Evolutionary conservation across 305 asterid species (phyloP).

Genomic region (Fraxinus velutina): DNA sequence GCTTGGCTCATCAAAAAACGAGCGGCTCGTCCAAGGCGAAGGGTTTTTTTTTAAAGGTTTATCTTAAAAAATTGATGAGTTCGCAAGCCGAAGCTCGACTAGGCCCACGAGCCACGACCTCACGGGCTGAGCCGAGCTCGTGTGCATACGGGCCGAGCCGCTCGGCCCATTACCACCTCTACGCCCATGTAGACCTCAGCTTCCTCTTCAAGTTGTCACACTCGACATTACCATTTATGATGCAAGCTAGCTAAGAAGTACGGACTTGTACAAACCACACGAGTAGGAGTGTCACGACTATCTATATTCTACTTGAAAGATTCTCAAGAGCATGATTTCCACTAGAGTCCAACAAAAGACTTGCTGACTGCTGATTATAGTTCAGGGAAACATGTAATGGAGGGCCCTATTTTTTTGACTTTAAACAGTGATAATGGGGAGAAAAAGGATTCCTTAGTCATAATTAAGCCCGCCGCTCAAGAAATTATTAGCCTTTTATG

Average conservation of each 20-base stretch:
- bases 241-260: background rate
- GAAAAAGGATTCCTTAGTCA: constrained; percentile 39
- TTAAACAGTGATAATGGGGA: constrained; percentile 43
- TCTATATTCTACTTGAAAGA: constrained; percentile 1
- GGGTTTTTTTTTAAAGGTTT: too few species aligned
- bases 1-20: too few species aligned
- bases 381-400: constrained; percentile 25
- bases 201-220: background rate
- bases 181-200: background rate
- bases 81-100: too few species aligned
- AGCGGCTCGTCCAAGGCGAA: too few species aligned
- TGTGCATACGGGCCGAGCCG: too few species aligned
- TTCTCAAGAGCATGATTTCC: constrained; percentile 17
- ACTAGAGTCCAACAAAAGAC: constrained; percentile 22
- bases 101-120: too few species aligned
- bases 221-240: background rate
- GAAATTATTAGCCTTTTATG: constrained; percentile 34
- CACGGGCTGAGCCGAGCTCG: too few species aligned
- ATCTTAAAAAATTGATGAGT: too few species aligned
- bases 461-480: constrained; percentile 73
- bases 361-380: background rate
- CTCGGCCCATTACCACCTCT: too few species aligned
- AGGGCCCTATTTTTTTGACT: constrained; percentile 35
- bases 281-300: background rate
- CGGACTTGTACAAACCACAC: background rate